A percentile compares a stretch with the other conserved stretches of the same genome.
Evolutionary conservation across 768 basidiomycete species (phyloP).

Genomic region (Rhizopogon rudus): DNA sequence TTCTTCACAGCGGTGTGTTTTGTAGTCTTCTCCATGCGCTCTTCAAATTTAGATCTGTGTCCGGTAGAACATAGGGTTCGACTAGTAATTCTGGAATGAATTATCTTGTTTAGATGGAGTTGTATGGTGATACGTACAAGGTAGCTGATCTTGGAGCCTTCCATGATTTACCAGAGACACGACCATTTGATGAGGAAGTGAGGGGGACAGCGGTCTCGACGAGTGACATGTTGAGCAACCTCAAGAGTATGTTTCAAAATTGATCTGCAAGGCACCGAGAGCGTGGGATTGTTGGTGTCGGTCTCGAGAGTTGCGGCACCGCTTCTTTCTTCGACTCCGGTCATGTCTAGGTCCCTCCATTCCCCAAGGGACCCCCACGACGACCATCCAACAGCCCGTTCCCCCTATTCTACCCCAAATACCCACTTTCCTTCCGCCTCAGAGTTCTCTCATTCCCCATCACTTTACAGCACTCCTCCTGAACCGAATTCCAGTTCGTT

Average conservation of each 20-base stretch:
- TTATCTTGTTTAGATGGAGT: not conserved
- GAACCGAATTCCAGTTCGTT: constrained; percentile 28
- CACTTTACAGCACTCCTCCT: constrained; percentile 61
- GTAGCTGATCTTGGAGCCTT: constrained; percentile 46
- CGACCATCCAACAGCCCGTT: constrained; percentile 45
- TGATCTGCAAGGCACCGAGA: no score
- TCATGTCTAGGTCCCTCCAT: constrained; percentile 39
- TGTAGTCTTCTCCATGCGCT: constrained; percentile 64
- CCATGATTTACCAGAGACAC: constrained; percentile 70
- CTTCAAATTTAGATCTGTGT: constrained; percentile 66
- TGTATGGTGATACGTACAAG: constrained; percentile 32
- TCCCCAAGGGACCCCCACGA: constrained; percentile 36
- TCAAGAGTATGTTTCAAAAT: no score
- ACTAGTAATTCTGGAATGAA: constrained; percentile 28
- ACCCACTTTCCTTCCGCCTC: constrained; percentile 51
- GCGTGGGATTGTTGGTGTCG: not conserved
- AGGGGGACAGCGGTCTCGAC: constrained; percentile 26
- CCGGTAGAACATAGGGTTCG: constrained; percentile 64
- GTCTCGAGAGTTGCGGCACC: not conserved
- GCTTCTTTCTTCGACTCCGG: constrained; percentile 11
- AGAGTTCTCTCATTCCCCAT: constrained; percentile 62
- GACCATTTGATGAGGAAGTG: constrained; percentile 57
- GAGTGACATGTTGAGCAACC: no score
- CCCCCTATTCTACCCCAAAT: constrained; percentile 30
- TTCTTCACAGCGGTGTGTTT: constrained; percentile 68